Evolutionary conservation across 257 asterid species (phyloP).

Genomic region (Solanum chmielewskii): DNA sequence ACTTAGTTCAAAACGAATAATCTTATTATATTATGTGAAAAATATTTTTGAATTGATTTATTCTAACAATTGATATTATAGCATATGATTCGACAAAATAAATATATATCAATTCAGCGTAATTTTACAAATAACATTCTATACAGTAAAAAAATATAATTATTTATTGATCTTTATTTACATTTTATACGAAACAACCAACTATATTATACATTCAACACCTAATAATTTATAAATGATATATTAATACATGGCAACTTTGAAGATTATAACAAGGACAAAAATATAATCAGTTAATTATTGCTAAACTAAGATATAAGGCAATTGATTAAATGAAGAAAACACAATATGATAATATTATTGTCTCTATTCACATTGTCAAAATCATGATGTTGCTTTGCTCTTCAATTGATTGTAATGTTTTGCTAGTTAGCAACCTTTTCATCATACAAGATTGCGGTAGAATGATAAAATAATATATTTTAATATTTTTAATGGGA

Average conservation of each 20-base stretch:
- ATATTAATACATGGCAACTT: not conserved
- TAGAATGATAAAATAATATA: not conserved
- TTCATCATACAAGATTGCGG: not conserved
- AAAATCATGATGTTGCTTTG: not conserved
- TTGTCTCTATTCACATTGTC: not conserved
- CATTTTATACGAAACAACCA: not conserved
- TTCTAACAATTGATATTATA: not conserved
- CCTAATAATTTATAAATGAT: not conserved
- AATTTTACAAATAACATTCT: no score
- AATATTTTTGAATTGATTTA: not conserved
- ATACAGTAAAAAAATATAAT: no score
- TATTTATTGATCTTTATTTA: not conserved
- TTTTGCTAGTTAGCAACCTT: not conserved
- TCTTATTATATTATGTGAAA: not conserved
- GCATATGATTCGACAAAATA: not conserved
- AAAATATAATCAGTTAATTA: not conserved
- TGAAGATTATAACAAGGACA: not conserved
- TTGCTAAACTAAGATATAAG: not conserved
- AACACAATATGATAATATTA: not conserved
- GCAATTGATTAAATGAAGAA: not conserved
- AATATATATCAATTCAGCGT: no score
- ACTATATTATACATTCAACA: not conserved
- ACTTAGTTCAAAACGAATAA: not conserved
- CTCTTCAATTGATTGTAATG: not conserved
- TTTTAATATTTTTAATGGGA: not conserved